Conservation (phyloP, 2,329 filamentous ascomycete species). For the Beauveria pseudobassiana region DNA sequence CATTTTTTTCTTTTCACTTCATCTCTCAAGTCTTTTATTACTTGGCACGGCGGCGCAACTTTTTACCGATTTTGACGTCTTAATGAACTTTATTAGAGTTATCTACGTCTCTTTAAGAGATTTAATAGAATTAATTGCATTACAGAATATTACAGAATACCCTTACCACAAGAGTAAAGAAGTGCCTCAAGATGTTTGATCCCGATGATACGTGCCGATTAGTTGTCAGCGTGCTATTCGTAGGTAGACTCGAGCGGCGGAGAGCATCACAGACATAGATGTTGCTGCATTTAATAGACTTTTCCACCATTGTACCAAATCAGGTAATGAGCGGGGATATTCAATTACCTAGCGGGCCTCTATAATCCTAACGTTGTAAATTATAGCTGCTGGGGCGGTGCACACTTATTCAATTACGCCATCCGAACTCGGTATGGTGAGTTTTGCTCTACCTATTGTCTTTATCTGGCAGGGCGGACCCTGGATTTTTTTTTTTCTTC, state of each 20-base stretch:
- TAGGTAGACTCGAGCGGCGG: too few species aligned
- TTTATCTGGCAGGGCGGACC: not conserved
- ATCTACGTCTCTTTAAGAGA: not conserved
- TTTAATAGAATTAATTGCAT: too few species aligned
- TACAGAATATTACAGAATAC: too few species aligned
- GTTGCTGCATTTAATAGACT: too few species aligned
- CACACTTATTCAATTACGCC: constrained; percentile 1
- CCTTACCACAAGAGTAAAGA: too few species aligned
- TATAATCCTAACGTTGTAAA: not conserved
- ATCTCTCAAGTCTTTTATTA: not conserved
- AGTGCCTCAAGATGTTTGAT: too few species aligned
- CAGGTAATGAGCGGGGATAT: too few species aligned
- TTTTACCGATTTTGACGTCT: too few species aligned
- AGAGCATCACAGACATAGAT: too few species aligned
- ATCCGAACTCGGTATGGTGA: constrained; percentile 11
- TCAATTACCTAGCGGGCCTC: not conserved
- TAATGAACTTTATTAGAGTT: not conserved
- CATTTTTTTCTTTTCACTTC: not conserved
- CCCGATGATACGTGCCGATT: too few species aligned
- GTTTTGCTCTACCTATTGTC: not conserved
- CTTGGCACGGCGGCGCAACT: not conserved
- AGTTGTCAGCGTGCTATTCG: too few species aligned
- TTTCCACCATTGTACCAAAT: too few species aligned
- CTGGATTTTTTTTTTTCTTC: not conserved
- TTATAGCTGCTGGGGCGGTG: not conserved